Percentiles rank a stretch among this genome's conserved stretches.
Conservation (phyloP, 2,329 filamentous ascomycete genomes). For the Fusarium azukiicola region DNA sequence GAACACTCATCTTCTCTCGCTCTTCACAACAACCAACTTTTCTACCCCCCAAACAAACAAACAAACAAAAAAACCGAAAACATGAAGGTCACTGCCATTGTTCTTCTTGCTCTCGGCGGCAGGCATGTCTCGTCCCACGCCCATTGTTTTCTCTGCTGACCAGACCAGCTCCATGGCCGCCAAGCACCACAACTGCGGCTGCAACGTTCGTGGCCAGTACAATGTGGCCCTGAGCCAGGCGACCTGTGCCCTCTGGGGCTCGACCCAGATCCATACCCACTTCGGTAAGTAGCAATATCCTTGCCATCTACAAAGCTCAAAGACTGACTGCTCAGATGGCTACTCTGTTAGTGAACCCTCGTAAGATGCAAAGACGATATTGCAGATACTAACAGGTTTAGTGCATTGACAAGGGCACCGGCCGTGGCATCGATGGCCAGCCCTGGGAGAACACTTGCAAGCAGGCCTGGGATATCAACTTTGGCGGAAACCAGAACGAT, state of each 20-base stretch:
- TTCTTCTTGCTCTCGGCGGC: conserved; percentile 15
- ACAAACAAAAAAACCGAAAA: background rate
- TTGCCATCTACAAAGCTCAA: too few relatives aligned
- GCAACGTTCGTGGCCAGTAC: conserved; percentile 33
- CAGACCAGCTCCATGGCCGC: conserved; percentile 15
- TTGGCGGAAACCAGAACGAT: conserved; percentile 29
- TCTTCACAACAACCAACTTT: background rate
- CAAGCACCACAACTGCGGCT: conserved; percentile 41
- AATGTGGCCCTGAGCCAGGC: conserved; percentile 22
- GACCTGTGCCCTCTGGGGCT: conserved; percentile 36
- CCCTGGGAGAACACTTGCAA: conserved; percentile 40
- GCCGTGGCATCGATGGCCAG: conserved; percentile 38
- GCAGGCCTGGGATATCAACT: conserved; percentile 37
- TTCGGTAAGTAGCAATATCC: conserved; percentile 9
- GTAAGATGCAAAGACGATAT: rapidly evolving
- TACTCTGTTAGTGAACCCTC: conserved; percentile 27
- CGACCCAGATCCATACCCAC: conserved; percentile 29
- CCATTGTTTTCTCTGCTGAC: background rate
- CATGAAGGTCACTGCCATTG: conserved; percentile 4
- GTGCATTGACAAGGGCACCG: conserved; percentile 37
- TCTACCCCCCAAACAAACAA: background rate
- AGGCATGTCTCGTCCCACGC: background rate
- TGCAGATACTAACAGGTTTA: background rate
- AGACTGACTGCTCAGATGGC: conserved; percentile 20
- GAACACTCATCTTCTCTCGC: background rate